Evolutionary conservation across 805 yeast genomes (phyloP), one percentile per base, ranked within the genome.

Genomic region (Debaryomyces hansenii): DNA sequence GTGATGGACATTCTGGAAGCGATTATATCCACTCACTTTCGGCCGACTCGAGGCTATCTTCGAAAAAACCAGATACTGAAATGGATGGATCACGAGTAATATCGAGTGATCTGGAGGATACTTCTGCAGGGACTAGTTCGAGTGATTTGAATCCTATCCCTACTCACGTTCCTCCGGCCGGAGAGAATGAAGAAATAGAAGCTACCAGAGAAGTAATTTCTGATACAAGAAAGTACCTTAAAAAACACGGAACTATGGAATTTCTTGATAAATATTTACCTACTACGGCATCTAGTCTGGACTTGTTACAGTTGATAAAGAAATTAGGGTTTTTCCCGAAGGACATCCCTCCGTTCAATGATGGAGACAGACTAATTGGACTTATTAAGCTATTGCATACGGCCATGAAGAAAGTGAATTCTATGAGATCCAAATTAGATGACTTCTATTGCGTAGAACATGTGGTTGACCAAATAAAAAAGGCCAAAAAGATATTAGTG

Each of bases 181-280:
- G 21, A 18, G 18, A 31, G 9, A 28, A 12, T 12, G 20, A 18
- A n/a, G 31, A 28, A 10, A 15, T 6, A 4, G 16, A 18, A 4
- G 27, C 14, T 18, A 41, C 15, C 28, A 18, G 37, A 20, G 52
- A 52, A 27, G 18, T 50, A 1, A 48, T 57, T 5, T 32, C 47
- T 4, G 54, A 63, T 37, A 68, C 75, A 2, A 57, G 76, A 28
- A 69, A 72, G 41, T 82, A 57, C 55, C 64, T 90, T 44, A 85
- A 85, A 56, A 60, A 66, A 3, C 62, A 78, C 48, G 96, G 96
- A 0, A 72, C 79, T 28, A 66, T 74, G 49, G 62, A 67, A 46
- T 90, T 90, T 55, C 60, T 89, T 37, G 80, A 80, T 46, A 70
- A 72, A 40, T 85, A 79, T 50, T 62, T 88, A 15, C 87, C 91